phyloP scores from a whole-genome alignment of 1,284 basidiomycete genomes.

The Tylopilus orsonianus region DNA sequence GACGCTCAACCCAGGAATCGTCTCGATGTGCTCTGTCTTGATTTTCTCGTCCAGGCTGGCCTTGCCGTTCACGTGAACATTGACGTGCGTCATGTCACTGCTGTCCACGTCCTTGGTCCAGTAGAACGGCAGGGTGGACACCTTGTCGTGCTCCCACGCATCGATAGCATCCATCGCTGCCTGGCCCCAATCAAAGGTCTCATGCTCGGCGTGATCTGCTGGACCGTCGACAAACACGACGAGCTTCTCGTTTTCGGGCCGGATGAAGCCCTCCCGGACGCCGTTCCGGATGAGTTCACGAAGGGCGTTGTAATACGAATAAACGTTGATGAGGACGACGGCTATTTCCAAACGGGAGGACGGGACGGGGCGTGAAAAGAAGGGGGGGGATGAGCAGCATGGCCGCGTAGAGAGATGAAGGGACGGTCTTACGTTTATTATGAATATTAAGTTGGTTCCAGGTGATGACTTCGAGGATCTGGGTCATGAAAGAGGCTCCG shows the following conservation, averaged over 20 bases:
- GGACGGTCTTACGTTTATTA: constrained; percentile 64
- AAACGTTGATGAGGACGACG: constrained; percentile 81
- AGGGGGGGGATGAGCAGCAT: neutral
- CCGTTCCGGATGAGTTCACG: constrained; percentile 68
- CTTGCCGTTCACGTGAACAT: neutral
- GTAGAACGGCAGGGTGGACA: constrained; percentile 32
- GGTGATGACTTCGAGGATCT: constrained; percentile 87
- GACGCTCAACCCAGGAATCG: constrained; percentile 23
- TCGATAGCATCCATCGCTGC: constrained; percentile 68
- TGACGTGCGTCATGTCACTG: constrained; percentile 32
- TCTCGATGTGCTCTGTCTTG: constrained; percentile 24
- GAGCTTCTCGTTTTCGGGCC: constrained; percentile 55
- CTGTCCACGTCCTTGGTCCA: constrained; percentile 43
- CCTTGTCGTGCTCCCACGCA: constrained; percentile 49
- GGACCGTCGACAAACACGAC: constrained; percentile 76
- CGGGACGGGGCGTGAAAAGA: neutral
- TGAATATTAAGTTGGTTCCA: constrained; percentile 93
- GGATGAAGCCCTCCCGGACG: constrained; percentile 76
- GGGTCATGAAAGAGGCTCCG: constrained; percentile 3
- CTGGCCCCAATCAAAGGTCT: constrained; percentile 73
- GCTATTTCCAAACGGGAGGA: constrained; percentile 42
- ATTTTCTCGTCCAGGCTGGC: constrained; percentile 3
- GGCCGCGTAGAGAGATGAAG: constrained; percentile 2
- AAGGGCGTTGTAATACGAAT: constrained; percentile 79
- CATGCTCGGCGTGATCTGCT: constrained; percentile 50